These are phyloP conservation scores for Vararia minispora DNA, from an alignment of 768 basidiomycete genomes.

Conservation along the genomic window DNA sequence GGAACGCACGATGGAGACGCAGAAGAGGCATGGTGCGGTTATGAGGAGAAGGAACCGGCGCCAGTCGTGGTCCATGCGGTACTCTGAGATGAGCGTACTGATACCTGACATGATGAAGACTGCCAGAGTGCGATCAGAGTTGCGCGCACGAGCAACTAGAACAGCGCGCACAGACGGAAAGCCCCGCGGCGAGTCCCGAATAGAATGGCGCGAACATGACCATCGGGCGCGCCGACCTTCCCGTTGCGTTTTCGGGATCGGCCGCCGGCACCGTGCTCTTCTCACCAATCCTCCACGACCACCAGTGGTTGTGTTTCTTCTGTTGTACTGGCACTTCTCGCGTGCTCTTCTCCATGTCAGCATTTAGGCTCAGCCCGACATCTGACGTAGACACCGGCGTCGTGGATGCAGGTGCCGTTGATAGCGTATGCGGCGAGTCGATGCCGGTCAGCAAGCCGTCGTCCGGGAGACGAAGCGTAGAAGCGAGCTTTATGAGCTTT, in stretches of 20 bases:
- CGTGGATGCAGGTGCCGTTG: too few relatives aligned
- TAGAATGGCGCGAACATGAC: too few relatives aligned
- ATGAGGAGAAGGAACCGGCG: conserved; percentile 51
- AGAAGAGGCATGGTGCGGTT: conserved; percentile 60
- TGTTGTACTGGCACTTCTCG: too few relatives aligned
- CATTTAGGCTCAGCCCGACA: too few relatives aligned
- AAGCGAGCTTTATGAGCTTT: conserved; percentile 69
- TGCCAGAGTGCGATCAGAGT: too few relatives aligned
- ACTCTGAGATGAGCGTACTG: conserved; percentile 51
- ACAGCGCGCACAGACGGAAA: conserved; percentile 50
- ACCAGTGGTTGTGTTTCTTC: too few relatives aligned
- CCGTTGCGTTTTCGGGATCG: conserved; percentile 46
- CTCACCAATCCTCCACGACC: conserved; percentile 18
- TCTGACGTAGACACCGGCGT: too few relatives aligned
- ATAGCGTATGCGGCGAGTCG: conserved; percentile 35
- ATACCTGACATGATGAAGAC: conserved; percentile 58
- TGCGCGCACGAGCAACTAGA: too few relatives aligned
- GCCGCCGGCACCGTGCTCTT: conserved; percentile 19
- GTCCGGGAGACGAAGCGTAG: conserved; percentile 41
- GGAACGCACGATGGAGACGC: conserved; percentile 54
- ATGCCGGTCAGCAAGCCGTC: conserved; percentile 22
- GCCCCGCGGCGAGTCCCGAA: conserved; percentile 18
- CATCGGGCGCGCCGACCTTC: conserved; percentile 31
- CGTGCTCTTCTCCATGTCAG: too few relatives aligned
- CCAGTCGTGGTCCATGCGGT: conserved; percentile 50